Base-by-base conservation (phyloP, 2,329 filamentous ascomycete genomes). In the Fusarium anthophilum region DNA sequence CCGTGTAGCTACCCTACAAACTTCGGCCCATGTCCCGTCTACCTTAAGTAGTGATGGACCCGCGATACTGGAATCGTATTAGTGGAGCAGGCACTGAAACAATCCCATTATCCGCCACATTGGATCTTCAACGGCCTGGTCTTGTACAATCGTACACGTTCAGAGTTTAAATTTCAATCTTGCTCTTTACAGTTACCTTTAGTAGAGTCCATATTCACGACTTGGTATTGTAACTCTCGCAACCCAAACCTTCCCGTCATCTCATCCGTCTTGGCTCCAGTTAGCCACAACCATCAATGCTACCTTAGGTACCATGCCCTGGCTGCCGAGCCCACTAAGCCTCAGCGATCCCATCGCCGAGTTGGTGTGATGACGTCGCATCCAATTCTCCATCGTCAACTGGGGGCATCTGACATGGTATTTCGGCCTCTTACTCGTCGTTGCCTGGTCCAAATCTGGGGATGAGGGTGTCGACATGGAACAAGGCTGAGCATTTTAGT, bases 281-380 rank as follows among this genome's bases (percentile, higher is more conserved):
- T 38, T 53, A 37, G 26, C 50, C 32, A 54, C 41, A 55, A 22
- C 15, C 22, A 43, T 45, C 43, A n/a, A 24, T 24, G n/a, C 24
- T 45, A 32, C 30, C 30, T 7, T 32, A 32, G 13, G 6, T 35
- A 35, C 32, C 17, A 22, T 24, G 37, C 26, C 30, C 38, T 57
- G 18, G 30, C 48, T 48, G 64, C 64, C 44, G 41, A 67, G 58
- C 30, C 50, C 56, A 44, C 67, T 68, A 71, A 74, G 57, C 71
- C 71, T 68, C 54, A 59, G 59, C 53, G 38, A 72, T 39, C 72
- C 71, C 28, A 28, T 68, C 39, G 44, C 38, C 28, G 45, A 45
- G 38, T 66, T 57, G 71, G 54, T 74, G 63, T 74, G 67, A 68
- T 75, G 72, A 75, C 72, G 72, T 74, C 63, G 72, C 54, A 74